phyloP scores from a whole-genome alignment of 2,329 filamentous ascomycete genomes.

The Dactylella cylindrospora region DNA sequence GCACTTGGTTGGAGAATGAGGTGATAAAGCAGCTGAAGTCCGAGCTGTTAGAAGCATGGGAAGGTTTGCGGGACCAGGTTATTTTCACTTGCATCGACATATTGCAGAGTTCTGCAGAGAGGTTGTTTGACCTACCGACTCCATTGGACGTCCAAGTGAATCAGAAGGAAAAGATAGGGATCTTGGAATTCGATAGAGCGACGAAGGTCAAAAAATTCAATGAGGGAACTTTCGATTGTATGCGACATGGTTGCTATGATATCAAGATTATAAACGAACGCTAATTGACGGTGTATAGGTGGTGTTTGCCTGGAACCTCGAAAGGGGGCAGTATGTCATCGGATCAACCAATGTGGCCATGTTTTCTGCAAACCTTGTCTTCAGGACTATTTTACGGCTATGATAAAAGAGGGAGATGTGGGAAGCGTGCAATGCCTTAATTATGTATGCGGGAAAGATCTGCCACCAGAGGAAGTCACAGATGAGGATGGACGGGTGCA shows the following conservation, averaged over 20 bases:
- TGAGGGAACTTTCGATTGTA: slow-evolving; percentile 40
- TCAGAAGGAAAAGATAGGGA: slow-evolving; percentile 65
- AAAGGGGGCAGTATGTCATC: slow-evolving; percentile 79
- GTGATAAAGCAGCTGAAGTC: slow-evolving; percentile 58
- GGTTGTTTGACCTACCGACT: slow-evolving; percentile 60
- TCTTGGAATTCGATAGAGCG: slow-evolving; percentile 76
- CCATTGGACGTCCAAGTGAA: slow-evolving; percentile 56
- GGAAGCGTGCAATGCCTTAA: slow-evolving; percentile 75
- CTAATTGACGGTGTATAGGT: slow-evolving; percentile 7
- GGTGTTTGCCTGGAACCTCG: slow-evolving; percentile 68
- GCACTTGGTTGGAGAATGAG: slow-evolving; percentile 60
- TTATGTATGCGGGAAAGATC: slow-evolving; percentile 73
- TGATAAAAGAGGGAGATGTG: slow-evolving; percentile 82
- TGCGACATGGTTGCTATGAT: slow-evolving; percentile 7
- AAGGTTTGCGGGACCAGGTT: slow-evolving; percentile 63
- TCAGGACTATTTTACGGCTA: slow-evolving; percentile 83
- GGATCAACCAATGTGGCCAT: slow-evolving; percentile 78
- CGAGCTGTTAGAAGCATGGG: slow-evolving; percentile 62
- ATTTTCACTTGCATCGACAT: slow-evolving; percentile 67
- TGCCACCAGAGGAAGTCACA: slow-evolving; percentile 48
- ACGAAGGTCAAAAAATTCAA: slow-evolving; percentile 76
- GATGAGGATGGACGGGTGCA: slow-evolving; percentile 32
- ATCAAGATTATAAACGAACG: neutral
- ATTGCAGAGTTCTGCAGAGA: slow-evolving; percentile 62
- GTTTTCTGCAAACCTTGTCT: slow-evolving; percentile 90